Evolutionary conservation across 106 monocot genomes (phyloP).

Genomic region (Dendrobium huoshanense): DNA sequence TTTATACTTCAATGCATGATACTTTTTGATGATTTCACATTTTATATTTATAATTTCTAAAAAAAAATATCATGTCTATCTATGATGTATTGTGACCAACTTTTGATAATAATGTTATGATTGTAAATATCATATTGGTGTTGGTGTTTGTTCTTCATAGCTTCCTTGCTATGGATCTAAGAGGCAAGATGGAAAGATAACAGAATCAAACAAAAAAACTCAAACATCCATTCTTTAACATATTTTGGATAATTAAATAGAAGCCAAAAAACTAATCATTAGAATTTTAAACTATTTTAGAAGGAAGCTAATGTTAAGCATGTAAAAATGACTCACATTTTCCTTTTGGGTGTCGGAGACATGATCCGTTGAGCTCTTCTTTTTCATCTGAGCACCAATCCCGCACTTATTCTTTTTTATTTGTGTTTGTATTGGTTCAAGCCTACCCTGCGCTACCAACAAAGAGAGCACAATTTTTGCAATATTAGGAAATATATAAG

Average conservation of each 20-base stretch:
- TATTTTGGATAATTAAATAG: too few relatives aligned
- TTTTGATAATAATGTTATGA: background rate
- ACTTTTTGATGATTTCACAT: background rate
- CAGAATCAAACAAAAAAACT: background rate
- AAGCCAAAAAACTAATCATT: too few relatives aligned
- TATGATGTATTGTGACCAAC: background rate
- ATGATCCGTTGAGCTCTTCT: slow-evolving; percentile 22
- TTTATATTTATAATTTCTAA: background rate
- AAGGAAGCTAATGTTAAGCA: background rate
- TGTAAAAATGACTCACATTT: slow-evolving; percentile 24
- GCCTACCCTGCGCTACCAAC: slow-evolving; percentile 58
- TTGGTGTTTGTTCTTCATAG: too few relatives aligned
- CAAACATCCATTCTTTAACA: background rate
- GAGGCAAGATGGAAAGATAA: background rate
- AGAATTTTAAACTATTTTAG: background rate
- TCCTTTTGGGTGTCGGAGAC: slow-evolving; percentile 13
- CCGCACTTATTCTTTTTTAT: slow-evolving; percentile 91
- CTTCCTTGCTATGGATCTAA: too few relatives aligned
- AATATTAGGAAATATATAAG: background rate
- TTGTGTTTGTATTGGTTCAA: slow-evolving; percentile 75
- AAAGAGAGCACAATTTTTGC: background rate
- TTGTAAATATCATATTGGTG: too few relatives aligned
- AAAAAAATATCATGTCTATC: background rate
- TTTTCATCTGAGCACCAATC: slow-evolving; percentile 66
- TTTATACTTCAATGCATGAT: background rate